phyloP scores from a whole-genome alignment of 805 yeast genomes.

The Saccharomycopsis sp. region DNA sequence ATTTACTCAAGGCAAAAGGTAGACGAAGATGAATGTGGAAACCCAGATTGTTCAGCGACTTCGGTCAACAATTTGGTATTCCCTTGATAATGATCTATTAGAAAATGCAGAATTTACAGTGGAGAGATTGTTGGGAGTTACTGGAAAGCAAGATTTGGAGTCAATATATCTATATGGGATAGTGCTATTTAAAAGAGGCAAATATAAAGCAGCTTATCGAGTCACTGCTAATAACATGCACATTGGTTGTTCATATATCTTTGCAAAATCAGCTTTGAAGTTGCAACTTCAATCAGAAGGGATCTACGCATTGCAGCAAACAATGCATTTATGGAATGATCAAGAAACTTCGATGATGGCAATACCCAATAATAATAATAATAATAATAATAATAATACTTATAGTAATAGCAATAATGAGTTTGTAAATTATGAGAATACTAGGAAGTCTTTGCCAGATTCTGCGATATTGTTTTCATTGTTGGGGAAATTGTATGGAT shows the following conservation, averaged over 20 bases:
- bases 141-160: constrained; percentile 38
- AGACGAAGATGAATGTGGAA: constrained; percentile 20
- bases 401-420: too few species aligned
- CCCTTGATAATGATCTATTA: constrained; percentile 61
- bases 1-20: neutral
- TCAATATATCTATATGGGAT: constrained; percentile 65
- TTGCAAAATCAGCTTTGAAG: constrained; percentile 58
- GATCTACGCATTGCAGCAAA: constrained; percentile 39
- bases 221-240: constrained; percentile 42
- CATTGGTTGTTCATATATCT: constrained; percentile 70
- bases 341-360: neutral
- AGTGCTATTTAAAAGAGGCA: constrained; percentile 50
- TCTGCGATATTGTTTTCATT: constrained; percentile 60
- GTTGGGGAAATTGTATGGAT: constrained; percentile 60
- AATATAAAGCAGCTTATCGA: constrained; percentile 57
- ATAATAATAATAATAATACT: too few species aligned
- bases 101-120: constrained; percentile 80
- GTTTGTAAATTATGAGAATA: constrained; percentile 33
- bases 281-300: constrained; percentile 57
- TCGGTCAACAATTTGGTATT: constrained; percentile 56
- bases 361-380: neutral
- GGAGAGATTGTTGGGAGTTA: constrained; percentile 70
- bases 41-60: constrained; percentile 35
- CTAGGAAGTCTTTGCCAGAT: constrained; percentile 45
- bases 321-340: constrained; percentile 32